Percentiles rank a stretch among this genome's conserved stretches.
These are phyloP conservation scores for Suhomyces faveliae DNA, from an alignment of 805 yeast genomes.

Conservation along the genomic window DNA sequence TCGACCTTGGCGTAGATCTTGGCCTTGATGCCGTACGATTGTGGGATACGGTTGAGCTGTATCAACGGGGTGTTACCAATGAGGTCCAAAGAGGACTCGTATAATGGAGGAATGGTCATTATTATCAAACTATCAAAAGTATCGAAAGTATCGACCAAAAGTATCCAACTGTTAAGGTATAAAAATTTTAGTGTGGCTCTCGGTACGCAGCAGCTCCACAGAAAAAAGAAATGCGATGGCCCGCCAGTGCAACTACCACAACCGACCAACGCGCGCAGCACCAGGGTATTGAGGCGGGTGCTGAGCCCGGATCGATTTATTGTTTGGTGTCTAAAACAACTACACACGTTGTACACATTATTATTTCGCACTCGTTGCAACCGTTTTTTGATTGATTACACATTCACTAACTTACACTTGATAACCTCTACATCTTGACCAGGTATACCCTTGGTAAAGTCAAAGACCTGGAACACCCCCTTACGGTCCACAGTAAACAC, in stretches of 20 bases:
- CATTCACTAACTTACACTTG: conserved; percentile 57
- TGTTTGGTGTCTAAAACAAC: too few relatives aligned
- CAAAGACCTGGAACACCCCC: conserved; percentile 76
- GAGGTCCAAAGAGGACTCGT: conserved; percentile 61
- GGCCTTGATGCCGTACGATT: conserved; percentile 72
- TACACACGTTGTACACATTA: too few relatives aligned
- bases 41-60: conserved; percentile 71
- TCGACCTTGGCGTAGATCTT: conserved; percentile 72
- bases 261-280: too few relatives aligned
- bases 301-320: too few relatives aligned
- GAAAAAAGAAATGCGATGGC: conserved; percentile 1
- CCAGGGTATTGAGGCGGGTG: too few relatives aligned
- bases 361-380: not conserved
- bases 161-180: too few relatives aligned
- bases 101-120: conserved; percentile 26
- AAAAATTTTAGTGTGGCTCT: conserved; percentile 4
- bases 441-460: conserved; percentile 84
- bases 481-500: conserved; percentile 76
- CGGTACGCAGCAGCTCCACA: not conserved
- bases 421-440: conserved; percentile 63
- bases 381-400: conserved; percentile 5
- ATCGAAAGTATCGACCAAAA: too few relatives aligned
- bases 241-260: not conserved
- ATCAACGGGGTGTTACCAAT: conserved; percentile 87
- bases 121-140: too few relatives aligned